phyloP scores from a whole-genome alignment of 257 asterid species.

The Plantago elongata region DNA sequence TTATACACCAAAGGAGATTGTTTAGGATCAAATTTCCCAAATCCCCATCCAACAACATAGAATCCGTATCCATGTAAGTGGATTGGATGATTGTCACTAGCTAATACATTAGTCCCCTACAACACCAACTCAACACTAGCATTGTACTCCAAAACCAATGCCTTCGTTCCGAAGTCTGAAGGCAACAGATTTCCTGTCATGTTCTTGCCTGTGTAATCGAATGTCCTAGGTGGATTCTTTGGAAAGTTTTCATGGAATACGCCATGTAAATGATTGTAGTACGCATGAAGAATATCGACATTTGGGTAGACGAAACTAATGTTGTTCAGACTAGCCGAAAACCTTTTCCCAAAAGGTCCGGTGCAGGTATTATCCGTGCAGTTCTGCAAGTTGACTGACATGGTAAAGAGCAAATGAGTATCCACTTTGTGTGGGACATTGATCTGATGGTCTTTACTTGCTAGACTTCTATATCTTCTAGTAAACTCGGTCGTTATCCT shows the following conservation, averaged over 20 bases:
- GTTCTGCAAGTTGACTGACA: conserved; percentile 33
- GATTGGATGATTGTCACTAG: conserved; percentile 55
- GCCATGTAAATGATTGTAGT: conserved; percentile 21
- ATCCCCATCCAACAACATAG: conserved; percentile 50
- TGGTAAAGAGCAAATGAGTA: conserved; percentile 24
- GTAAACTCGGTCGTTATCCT: conserved; percentile 26
- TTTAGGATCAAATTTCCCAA: conserved; percentile 42
- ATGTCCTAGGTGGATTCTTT: conserved; percentile 25
- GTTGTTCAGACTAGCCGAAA: conserved; percentile 51
- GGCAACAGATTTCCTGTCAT: conserved; percentile 22
- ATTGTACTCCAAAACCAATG: conserved; percentile 36
- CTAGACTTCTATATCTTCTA: conserved; percentile 29
- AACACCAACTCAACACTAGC: conserved; percentile 44
- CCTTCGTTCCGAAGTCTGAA: conserved; percentile 41
- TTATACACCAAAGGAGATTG: conserved; percentile 33
- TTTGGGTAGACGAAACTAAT: conserved; percentile 32
- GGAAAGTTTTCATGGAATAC: conserved; percentile 36
- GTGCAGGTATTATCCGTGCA: conserved; percentile 24
- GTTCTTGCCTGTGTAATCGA: conserved; percentile 36
- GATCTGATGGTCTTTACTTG: conserved; percentile 16
- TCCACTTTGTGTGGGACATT: conserved; percentile 27
- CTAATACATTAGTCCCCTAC: conserved; percentile 50
- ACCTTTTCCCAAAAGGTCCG: conserved; percentile 43
- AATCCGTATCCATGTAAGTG: conserved; percentile 52
- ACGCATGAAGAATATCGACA: conserved; percentile 33